These are phyloP conservation scores for Colletotrichum simmondsii DNA, from an alignment of 2,329 filamentous ascomycete species.

Conservation along the genomic window DNA sequence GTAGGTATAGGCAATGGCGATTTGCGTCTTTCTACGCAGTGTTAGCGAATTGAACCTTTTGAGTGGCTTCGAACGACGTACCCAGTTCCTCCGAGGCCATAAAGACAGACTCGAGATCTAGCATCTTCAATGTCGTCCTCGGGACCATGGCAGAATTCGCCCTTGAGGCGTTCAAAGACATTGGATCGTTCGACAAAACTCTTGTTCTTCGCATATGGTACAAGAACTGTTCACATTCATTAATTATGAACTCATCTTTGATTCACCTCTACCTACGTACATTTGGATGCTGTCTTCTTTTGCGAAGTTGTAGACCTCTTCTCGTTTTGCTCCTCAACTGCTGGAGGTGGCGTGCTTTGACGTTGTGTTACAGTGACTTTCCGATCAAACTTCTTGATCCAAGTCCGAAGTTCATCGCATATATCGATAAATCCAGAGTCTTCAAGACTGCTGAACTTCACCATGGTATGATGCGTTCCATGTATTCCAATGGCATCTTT, in stretches of 20 bases:
- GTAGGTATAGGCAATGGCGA: constrained; percentile 43
- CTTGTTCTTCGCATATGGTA: not conserved
- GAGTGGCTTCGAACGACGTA: constrained; percentile 1
- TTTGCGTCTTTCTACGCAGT: constrained; percentile 43
- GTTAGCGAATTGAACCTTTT: constrained; percentile 14
- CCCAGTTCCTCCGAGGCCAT: constrained; percentile 41
- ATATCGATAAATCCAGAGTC: not conserved
- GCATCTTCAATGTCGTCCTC: not conserved
- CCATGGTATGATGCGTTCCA: not conserved
- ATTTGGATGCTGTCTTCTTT: no score
- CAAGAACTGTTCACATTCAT: not conserved
- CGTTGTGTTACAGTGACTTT: no score
- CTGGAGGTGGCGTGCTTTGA: not conserved
- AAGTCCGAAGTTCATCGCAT: not conserved
- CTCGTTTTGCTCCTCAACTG: not conserved
- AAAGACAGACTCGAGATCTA: constrained; percentile 24
- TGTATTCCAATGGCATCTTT: not conserved
- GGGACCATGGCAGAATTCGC: not conserved
- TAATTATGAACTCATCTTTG: no score
- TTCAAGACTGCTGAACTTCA: not conserved
- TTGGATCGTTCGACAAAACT: not conserved
- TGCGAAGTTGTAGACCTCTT: not conserved
- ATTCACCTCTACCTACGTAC: no score
- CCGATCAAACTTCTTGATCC: not conserved
- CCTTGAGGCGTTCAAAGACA: not conserved